Base-by-base conservation (phyloP, 169 alveolate genomes). In the Plasmodium sp. region DNA sequence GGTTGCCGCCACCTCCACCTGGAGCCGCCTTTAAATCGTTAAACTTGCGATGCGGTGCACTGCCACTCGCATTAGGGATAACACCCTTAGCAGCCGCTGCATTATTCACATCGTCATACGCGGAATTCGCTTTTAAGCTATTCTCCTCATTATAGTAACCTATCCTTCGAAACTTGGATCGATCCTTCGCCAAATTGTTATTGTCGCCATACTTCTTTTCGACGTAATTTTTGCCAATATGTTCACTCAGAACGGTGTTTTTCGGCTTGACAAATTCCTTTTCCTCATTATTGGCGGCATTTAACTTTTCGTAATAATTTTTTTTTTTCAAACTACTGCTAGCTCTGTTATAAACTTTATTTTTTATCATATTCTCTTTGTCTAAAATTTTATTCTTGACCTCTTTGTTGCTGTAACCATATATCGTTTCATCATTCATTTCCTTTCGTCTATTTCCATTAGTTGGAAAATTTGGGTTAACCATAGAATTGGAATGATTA, bases 221-320 rank as follows among this genome's bases (percentile, higher is more conserved):
- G 10, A 72, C 45, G 58, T 90, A 90, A 83, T 81, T 84, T 48
- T 90, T 83, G 51, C 82, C 81, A 5, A 41, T 14, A 48, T 81
- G 51, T 36, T 80, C 90, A 84, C 56, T 84, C 18, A 79, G 31
- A 27, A 48, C 72, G 41, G 72, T 22, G 72, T 74, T 77, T 31
- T 39, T 80, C 18, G 36, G 36, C 83, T 79, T 88, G 58, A 43
- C 41, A 79, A 79, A 88, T 36, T 67, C 88, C 34, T 92, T 81
- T 75, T 82, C 93, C 81, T 58, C 83, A 27, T 39, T 80, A 92
- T 81, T 92, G 34, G 45, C 67, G 31, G 58, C 56, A 43, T 48
- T 73, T 67, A 45, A 9, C 39, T 91, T 91, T n/a, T 91, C 93
- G 80, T 92, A 84, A 81, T 92, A 80, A 33, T 58, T 67, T 14